These are phyloP conservation scores for Isatis lusitanica DNA, from an alignment of 441 rosid species.

Conservation along the genomic window DNA sequence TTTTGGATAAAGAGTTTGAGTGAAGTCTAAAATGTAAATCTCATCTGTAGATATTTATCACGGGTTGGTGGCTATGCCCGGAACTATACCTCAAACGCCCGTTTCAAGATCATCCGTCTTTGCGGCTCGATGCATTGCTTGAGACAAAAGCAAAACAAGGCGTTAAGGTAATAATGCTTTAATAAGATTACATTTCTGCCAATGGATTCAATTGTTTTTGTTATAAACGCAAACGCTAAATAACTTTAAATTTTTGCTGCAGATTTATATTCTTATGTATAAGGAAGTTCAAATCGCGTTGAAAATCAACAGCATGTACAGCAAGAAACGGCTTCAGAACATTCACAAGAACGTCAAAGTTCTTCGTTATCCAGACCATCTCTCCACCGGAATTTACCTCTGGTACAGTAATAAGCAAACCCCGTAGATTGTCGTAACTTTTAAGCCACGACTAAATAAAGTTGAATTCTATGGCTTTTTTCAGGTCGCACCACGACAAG, in stretches of 20 bases:
- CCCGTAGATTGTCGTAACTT: not conserved
- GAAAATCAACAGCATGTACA: constrained; percentile 68
- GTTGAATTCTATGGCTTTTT: not conserved
- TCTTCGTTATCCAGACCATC: constrained; percentile 75
- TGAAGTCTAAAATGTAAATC: not conserved
- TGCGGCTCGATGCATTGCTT: constrained; percentile 61
- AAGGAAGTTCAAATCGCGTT: constrained; percentile 77
- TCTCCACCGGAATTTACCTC: constrained; percentile 63
- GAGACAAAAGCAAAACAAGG: constrained; percentile 78
- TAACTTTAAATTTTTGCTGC: constrained; percentile 12
- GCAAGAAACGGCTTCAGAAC: constrained; percentile 62
- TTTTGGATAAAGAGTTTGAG: not conserved
- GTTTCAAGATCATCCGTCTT: constrained; percentile 50
- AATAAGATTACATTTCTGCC: not conserved
- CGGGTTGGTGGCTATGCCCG: constrained; percentile 90
- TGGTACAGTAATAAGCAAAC: constrained; percentile 48
- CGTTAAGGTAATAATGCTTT: constrained; percentile 48
- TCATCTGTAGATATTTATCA: constrained; percentile 55
- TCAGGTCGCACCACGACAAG: constrained; percentile 83
- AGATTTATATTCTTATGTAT: constrained; percentile 74
- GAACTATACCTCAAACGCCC: constrained; percentile 77
- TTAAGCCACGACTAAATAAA: not conserved
- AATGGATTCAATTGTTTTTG: not conserved
- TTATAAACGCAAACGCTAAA: not conserved
- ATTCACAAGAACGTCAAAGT: constrained; percentile 74